These are phyloP conservation scores for Cryptosporidium felis DNA, from an alignment of 169 alveolate species.

Conservation along the genomic window DNA sequence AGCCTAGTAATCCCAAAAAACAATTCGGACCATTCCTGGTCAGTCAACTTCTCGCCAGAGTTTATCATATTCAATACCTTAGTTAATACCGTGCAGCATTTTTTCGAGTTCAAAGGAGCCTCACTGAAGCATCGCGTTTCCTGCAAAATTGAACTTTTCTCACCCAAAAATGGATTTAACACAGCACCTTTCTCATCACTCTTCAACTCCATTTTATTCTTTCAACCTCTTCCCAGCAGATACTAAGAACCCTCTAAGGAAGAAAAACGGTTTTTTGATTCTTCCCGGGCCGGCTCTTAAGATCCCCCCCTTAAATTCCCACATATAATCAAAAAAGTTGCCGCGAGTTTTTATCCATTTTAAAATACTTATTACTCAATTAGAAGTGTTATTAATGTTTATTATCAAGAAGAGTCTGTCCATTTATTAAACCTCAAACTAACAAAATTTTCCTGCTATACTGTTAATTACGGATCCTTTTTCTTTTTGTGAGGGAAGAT, in stretches of 20 bases:
- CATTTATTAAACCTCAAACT: background rate
- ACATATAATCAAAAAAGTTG: background rate
- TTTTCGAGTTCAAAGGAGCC: slow-evolving; percentile 82
- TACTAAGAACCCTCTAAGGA: background rate
- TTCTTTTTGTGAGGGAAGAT: too few species aligned
- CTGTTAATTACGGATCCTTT: too few species aligned
- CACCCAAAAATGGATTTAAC: slow-evolving; percentile 76
- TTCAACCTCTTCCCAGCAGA: background rate
- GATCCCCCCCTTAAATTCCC: slow-evolving; percentile 8
- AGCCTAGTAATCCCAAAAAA: slow-evolving; percentile 94
- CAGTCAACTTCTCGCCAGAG: slow-evolving; percentile 87
- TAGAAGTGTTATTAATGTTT: background rate
- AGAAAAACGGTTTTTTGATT: background rate
- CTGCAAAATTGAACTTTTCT: slow-evolving; percentile 85
- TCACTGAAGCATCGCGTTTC: slow-evolving; percentile 89
- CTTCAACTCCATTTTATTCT: slow-evolving; percentile 44
- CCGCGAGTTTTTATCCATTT: background rate
- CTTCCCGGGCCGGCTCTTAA: background rate
- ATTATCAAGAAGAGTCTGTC: background rate
- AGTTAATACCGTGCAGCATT: slow-evolving; percentile 84
- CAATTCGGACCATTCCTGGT: slow-evolving; percentile 88
- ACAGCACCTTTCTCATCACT: slow-evolving; percentile 60
- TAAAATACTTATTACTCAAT: background rate
- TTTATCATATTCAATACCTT: slow-evolving; percentile 83
- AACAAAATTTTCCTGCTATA: background rate